These are phyloP conservation scores for Sarocladium brachiariae DNA, from an alignment of 2,329 filamentous ascomycete species.

Conservation along the genomic window DNA sequence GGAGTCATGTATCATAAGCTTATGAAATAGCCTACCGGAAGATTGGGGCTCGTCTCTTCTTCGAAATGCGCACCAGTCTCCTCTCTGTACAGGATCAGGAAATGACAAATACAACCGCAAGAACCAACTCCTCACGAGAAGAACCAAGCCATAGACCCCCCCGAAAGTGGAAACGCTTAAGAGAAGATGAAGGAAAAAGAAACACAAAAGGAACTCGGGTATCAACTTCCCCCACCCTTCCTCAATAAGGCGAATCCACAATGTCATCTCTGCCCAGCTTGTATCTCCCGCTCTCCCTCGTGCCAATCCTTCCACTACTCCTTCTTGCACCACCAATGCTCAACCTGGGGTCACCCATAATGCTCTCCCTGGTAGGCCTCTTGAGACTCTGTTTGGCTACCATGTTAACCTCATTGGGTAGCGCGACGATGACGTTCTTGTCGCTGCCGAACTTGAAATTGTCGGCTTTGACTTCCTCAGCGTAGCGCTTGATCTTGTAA, in stretches of 20 bases:
- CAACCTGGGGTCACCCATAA: constrained; percentile 54
- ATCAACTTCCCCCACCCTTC: background rate
- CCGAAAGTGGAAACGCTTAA: background rate
- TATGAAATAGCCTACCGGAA: no score
- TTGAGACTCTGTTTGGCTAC: constrained; percentile 79
- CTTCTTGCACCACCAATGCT: constrained; percentile 43
- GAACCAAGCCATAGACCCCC: no score
- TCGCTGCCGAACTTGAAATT: constrained; percentile 97
- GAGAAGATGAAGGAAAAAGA: background rate
- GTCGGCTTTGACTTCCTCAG: constrained; percentile 92
- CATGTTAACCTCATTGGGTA: constrained; percentile 98
- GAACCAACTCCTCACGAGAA: no score
- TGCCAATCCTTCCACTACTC: constrained; percentile 45
- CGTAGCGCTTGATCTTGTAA: constrained; percentile 94
- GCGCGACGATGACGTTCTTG: constrained; percentile 94
- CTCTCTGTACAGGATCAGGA: no score
- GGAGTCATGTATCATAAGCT: background rate
- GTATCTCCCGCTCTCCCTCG: constrained; percentile 52
- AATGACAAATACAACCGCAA: no score
- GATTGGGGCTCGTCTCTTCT: no score
- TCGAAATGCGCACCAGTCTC: no score
- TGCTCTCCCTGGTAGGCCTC: constrained; percentile 87
- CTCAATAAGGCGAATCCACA: constrained; percentile 63
- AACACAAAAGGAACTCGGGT: no score
- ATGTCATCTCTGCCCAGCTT: constrained; percentile 77